These are phyloP conservation scores for Ensete glaucum DNA, from an alignment of 176 grass and related monocot genomes.

Conservation along the genomic window DNA sequence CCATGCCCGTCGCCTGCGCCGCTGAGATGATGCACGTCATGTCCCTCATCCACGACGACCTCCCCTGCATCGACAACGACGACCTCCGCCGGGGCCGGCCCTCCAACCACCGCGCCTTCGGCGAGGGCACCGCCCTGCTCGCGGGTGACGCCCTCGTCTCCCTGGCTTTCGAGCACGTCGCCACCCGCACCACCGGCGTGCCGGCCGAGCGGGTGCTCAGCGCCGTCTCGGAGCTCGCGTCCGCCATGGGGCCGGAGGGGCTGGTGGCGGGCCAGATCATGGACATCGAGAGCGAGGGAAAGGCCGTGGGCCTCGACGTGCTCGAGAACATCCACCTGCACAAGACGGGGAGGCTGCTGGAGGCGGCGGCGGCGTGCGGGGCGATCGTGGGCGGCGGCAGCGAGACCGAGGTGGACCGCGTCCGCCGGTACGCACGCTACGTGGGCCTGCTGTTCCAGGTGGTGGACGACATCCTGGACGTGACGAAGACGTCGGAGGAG, in stretches of 20 bases:
- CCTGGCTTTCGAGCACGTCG: constrained; percentile 42
- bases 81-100: constrained; percentile 28
- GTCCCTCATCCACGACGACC: constrained; percentile 52
- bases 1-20: constrained; percentile 35
- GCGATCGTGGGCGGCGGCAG: background rate
- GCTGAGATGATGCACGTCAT: constrained; percentile 46
- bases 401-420: constrained; percentile 9
- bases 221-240: constrained; percentile 31
- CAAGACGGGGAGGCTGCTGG: constrained; percentile 41
- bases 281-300: constrained; percentile 26
- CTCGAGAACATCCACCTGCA: constrained; percentile 47
- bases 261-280: constrained; percentile 31
- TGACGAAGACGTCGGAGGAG: constrained; percentile 32
- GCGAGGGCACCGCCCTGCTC: constrained; percentile 30
- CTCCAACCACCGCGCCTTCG: constrained; percentile 38
- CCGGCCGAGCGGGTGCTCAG: constrained; percentile 21
- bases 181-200: background rate
- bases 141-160: constrained; percentile 41
- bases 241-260: constrained; percentile 22
- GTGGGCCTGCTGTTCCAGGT: constrained; percentile 30
- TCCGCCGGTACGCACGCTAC: constrained; percentile 28
- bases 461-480: constrained; percentile 7
- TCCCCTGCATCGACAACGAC: constrained; percentile 63
- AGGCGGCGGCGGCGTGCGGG: constrained; percentile 8
- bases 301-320: constrained; percentile 12